phyloP scores from a whole-genome alignment of 306 rosid genomes.

The Vigna nakashimae region DNA sequence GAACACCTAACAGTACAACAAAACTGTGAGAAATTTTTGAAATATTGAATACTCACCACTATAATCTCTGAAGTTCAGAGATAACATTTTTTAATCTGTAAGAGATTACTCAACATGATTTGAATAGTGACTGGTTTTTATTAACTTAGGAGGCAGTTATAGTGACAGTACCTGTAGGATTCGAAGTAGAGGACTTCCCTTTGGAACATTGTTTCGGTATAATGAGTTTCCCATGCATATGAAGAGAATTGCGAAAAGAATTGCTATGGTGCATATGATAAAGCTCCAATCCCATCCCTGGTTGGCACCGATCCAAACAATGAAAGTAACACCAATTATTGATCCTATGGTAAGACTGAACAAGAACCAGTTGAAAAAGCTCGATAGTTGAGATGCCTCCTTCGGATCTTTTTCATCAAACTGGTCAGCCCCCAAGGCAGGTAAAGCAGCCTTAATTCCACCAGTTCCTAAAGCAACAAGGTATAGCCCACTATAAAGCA shows the following conservation, averaged over 20 bases:
- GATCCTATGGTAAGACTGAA: constrained; percentile 75
- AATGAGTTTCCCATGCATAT: constrained; percentile 67
- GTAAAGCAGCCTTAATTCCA: constrained; percentile 78
- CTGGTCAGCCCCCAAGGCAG: constrained; percentile 86
- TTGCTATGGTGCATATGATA: constrained; percentile 48
- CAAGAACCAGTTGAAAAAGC: constrained; percentile 89
- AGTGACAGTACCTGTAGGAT: constrained; percentile 58
- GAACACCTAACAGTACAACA: constrained; percentile 57
- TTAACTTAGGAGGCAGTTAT: not conserved
- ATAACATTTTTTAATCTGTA: not conserved
- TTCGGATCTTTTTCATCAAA: constrained; percentile 72
- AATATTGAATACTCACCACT: not conserved
- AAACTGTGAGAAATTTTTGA: not conserved
- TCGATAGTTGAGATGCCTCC: constrained; percentile 65
- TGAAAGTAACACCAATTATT: constrained; percentile 67
- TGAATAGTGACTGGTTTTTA: too few species aligned
- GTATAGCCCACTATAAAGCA: constrained; percentile 73
- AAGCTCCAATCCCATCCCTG: constrained; percentile 81
- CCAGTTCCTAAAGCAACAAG: constrained; percentile 77
- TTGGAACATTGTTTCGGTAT: constrained; percentile 64
- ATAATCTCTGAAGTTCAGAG: not conserved
- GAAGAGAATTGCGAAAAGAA: constrained; percentile 47
- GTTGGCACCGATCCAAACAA: constrained; percentile 70
- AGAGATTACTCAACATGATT: not conserved
- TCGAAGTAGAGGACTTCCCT: constrained; percentile 76